Percentiles rank a stretch among this genome's conserved stretches.
Conservation (phyloP, 75 land plant species). For the Azolla pinnata region DNA sequence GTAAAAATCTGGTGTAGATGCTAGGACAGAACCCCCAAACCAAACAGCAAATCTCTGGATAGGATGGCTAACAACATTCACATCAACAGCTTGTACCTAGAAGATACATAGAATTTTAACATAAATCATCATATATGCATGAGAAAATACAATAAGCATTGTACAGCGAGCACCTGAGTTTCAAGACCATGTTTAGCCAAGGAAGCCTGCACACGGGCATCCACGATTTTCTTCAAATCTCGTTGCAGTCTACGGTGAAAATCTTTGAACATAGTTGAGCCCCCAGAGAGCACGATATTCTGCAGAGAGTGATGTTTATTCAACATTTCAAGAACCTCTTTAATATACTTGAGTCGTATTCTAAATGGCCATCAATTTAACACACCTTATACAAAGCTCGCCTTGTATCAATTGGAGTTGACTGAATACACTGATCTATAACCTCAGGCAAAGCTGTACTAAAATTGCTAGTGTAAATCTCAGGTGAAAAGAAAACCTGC, state of each 20-base stretch:
- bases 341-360: too few relatives aligned
- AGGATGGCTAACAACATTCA: slow-evolving; percentile 95
- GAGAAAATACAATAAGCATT: not conserved
- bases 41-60: slow-evolving; percentile 97
- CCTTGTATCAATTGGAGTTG: slow-evolving; percentile 95
- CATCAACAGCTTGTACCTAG: slow-evolving; percentile 87
- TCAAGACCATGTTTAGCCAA: slow-evolving; percentile 62
- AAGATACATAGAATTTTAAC: not conserved
- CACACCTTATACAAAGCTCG: slow-evolving; percentile 88
- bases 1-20: slow-evolving; percentile 93
- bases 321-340: not conserved
- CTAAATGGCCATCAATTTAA: not conserved
- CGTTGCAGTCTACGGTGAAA: slow-evolving; percentile 91
- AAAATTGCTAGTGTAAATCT: slow-evolving; percentile 80
- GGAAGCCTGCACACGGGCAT: slow-evolving; percentile 62
- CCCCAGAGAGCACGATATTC: slow-evolving; percentile 98
- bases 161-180: slow-evolving; percentile 40
- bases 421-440: slow-evolving; percentile 88
- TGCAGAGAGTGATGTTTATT: slow-evolving; percentile 9
- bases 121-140: not conserved
- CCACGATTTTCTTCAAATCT: slow-evolving; percentile 91
- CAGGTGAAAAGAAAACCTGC: slow-evolving; percentile 92
- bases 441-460: slow-evolving; percentile 82
- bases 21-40: slow-evolving; percentile 99
- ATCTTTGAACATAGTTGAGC: slow-evolving; percentile 98